These are phyloP conservation scores for Microsporum ferrugineum DNA, from an alignment of 2,329 filamentous ascomycete species.

Conservation along the genomic window DNA sequence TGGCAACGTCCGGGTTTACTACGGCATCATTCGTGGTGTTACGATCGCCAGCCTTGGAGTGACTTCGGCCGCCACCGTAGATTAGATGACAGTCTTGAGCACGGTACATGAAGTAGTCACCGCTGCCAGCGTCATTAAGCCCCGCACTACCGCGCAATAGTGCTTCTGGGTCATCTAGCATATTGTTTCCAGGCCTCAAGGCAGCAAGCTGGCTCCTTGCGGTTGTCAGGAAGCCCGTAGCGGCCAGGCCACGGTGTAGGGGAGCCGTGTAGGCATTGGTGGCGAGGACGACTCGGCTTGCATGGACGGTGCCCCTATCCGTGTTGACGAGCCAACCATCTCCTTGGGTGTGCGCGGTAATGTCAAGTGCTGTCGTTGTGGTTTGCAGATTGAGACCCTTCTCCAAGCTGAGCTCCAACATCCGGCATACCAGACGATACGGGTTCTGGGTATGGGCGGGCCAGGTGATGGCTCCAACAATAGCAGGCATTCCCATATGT, in stretches of 20 bases:
- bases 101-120: neutral
- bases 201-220: neutral
- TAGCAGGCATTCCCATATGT: neutral
- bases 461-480: neutral
- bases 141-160: neutral
- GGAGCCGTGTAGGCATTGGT: neutral
- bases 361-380: neutral
- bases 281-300: neutral
- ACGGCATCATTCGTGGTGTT: neutral
- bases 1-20: neutral
- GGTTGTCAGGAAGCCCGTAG: neutral
- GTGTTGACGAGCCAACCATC: neutral
- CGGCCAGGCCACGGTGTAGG: neutral
- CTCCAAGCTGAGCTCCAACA: neutral
- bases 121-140: neutral
- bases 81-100: neutral
- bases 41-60: neutral
- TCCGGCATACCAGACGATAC: neutral
- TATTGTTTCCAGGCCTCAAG: neutral
- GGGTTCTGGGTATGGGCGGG: neutral
- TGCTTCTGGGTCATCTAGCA: neutral
- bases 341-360: neutral
- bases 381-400: neutral
- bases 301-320: neutral
- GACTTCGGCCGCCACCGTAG: neutral